Percentiles rank a stretch among this genome's conserved stretches.
These are phyloP conservation scores for Tolypocladium ovalisporum DNA, from an alignment of 2,329 filamentous ascomycete species.

Conservation along the genomic window DNA sequence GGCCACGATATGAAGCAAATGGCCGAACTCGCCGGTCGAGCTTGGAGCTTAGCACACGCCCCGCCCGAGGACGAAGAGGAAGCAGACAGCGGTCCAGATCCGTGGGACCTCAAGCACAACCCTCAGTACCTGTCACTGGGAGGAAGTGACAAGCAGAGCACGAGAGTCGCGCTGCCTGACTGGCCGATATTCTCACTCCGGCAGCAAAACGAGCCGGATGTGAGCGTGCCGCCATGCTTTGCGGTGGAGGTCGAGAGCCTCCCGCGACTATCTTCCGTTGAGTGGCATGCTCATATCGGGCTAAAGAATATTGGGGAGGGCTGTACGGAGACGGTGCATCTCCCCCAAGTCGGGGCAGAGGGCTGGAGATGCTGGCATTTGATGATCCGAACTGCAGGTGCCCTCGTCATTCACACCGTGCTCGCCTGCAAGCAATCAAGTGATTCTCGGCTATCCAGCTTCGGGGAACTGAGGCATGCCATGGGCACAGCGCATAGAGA, in stretches of 20 bases:
- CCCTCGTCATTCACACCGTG: constrained; percentile 18
- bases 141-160: constrained; percentile 11
- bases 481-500: constrained; percentile 11
- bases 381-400: constrained; percentile 10
- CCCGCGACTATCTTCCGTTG: constrained; percentile 62
- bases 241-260: constrained; percentile 66
- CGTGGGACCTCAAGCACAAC: constrained; percentile 58
- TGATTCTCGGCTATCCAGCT: background rate
- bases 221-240: constrained; percentile 54
- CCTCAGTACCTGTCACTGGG: constrained; percentile 32
- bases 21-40: constrained; percentile 30
- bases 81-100: constrained; percentile 42
- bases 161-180: constrained; percentile 32
- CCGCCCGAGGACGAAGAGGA: constrained; percentile 35
- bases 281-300: constrained; percentile 71
- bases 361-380: constrained; percentile 20
- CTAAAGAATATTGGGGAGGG: constrained; percentile 24
- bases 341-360: constrained; percentile 5
- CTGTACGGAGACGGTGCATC: constrained; percentile 13
- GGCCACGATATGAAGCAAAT: constrained; percentile 17
- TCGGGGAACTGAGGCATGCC: constrained; percentile 6
- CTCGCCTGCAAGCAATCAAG: constrained; percentile 8
- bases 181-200: constrained; percentile 32
- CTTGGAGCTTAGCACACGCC: constrained; percentile 37
- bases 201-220: constrained; percentile 22